These are phyloP conservation scores for Cenchrus fungigraminus DNA, from an alignment of 176 grass and related monocot species.

Conservation along the genomic window DNA sequence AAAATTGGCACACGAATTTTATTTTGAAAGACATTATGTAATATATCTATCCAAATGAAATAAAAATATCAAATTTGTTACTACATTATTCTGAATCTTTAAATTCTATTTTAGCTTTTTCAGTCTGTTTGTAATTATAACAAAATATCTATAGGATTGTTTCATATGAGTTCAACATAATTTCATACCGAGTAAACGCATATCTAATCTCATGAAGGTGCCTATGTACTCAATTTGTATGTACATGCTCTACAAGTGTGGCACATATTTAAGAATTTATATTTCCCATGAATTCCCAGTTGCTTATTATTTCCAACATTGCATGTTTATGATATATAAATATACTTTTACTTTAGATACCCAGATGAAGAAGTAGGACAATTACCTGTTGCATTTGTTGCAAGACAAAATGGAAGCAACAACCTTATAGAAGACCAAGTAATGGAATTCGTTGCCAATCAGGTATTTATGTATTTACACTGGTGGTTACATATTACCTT, in stretches of 20 bases:
- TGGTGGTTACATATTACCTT: background rate
- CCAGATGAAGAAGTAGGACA: conserved; percentile 8
- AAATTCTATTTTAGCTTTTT: background rate
- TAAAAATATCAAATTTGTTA: background rate
- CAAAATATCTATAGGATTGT: background rate
- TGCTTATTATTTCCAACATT: background rate
- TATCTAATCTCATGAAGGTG: background rate
- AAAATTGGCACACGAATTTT: background rate
- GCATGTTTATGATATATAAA: background rate
- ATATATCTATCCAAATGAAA: background rate
- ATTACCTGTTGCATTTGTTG: conserved; percentile 2
- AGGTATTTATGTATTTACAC: background rate
- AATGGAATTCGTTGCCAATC: background rate
- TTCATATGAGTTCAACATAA: background rate
- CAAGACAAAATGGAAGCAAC: background rate
- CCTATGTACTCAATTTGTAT: background rate
- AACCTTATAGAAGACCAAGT: conserved; percentile 12
- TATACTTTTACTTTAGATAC: background rate
- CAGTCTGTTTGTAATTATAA: background rate
- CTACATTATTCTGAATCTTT: background rate
- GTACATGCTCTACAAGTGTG: background rate
- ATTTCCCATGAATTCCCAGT: background rate
- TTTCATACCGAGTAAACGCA: background rate
- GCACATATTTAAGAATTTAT: background rate
- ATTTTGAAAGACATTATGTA: background rate